Percentiles rank a stretch among this genome's conserved stretches.
Evolutionary conservation across 2,329 filamentous ascomycete species (phyloP).

Genomic region (Pseudogymnoascus sp.): DNA sequence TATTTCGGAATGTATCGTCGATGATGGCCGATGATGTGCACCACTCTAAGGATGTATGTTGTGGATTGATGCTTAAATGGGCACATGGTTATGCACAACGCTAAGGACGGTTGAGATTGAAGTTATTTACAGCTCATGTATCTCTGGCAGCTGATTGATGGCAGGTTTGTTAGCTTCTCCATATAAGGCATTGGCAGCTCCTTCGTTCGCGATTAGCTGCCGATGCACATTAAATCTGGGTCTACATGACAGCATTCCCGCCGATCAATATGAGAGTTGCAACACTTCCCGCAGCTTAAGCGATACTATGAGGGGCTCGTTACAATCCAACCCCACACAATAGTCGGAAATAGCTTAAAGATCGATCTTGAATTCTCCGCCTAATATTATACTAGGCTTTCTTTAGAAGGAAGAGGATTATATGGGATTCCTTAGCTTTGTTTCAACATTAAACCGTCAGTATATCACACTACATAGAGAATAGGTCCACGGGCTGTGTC

Average conservation of each 20-base stretch:
- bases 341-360: not conserved
- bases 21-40: not conserved
- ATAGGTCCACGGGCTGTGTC: not conserved
- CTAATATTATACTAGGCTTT: not conserved
- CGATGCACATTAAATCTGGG: not conserved
- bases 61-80: slow-evolving; percentile 1
- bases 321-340: not conserved
- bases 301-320: not conserved
- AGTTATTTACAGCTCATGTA: not conserved
- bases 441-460: not conserved
- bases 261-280: not conserved
- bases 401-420: not conserved
- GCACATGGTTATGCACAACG: not conserved
- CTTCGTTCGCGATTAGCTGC: not conserved
- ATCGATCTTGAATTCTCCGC: not conserved
- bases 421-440: not conserved
- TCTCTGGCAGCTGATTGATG: not conserved
- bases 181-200: not conserved
- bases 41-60: not conserved
- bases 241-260: not conserved
- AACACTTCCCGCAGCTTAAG: not conserved
- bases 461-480: not conserved
- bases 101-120: not conserved
- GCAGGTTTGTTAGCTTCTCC: not conserved
- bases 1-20: not conserved